These are phyloP conservation scores for Noccaea bulbosa DNA, from an alignment of 345 rosid genomes.

Conservation along the genomic window DNA sequence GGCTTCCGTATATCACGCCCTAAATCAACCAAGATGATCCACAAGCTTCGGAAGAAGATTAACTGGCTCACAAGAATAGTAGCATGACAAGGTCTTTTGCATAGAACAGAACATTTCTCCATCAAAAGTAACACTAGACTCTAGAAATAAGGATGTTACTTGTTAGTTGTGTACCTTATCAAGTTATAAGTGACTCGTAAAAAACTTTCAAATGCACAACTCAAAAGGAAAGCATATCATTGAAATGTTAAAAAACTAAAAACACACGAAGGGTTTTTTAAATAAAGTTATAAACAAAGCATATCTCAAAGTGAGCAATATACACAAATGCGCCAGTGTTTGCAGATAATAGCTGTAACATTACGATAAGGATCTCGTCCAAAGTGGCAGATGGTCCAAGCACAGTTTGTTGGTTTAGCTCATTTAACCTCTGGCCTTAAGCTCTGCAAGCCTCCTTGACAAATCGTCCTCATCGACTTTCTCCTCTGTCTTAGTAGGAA, in stretches of 20 bases:
- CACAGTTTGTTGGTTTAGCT: not conserved
- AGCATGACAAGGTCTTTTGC: constrained; percentile 12
- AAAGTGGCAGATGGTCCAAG: constrained; percentile 32
- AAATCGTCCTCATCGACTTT: constrained; percentile 97
- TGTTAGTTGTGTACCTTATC: constrained; percentile 23
- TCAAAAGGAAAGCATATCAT: constrained; percentile 26
- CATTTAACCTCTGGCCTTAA: constrained; percentile 80
- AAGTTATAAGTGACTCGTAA: not conserved
- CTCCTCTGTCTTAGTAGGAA: constrained; percentile 72
- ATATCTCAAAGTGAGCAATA: constrained; percentile 32
- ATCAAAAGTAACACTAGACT: constrained; percentile 7
- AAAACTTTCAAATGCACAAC: constrained; percentile 10
- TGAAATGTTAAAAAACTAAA: constrained; percentile 18
- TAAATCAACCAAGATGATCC: constrained; percentile 52
- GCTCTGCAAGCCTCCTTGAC: constrained; percentile 96
- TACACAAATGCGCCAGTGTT: constrained; percentile 35
- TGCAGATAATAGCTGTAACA: constrained; percentile 28
- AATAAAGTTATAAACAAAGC: constrained; percentile 38
- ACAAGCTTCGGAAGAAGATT: constrained; percentile 55
- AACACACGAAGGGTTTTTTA: constrained; percentile 22
- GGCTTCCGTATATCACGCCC: constrained; percentile 58
- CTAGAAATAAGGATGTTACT: constrained; percentile 25
- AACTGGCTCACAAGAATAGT: constrained; percentile 53
- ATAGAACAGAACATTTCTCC: constrained; percentile 11
- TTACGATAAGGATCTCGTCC: constrained; percentile 19